Conservation (phyloP, 257 asterid genomes). For the Nicotiana knightiana region DNA sequence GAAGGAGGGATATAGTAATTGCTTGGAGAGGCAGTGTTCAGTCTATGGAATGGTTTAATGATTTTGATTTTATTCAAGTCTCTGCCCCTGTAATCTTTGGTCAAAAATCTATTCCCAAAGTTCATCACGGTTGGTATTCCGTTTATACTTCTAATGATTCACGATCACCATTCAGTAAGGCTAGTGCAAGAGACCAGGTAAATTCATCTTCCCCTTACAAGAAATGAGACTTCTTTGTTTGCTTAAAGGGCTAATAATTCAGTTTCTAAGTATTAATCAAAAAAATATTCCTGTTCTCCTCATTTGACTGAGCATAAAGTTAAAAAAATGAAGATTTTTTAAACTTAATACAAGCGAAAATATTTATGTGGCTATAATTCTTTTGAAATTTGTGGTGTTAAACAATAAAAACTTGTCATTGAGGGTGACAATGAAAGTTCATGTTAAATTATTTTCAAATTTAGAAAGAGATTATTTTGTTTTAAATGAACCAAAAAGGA, state of each 20-base stretch:
- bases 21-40: constrained; percentile 60
- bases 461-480: rapidly evolving
- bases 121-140: constrained; percentile 31
- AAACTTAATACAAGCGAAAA: no score
- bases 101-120: not conserved
- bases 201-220: not conserved
- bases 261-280: not conserved
- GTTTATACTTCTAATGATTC: constrained; percentile 26
- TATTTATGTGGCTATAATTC: no score
- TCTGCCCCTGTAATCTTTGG: constrained; percentile 34
- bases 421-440: no score
- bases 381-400: no score
- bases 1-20: constrained; percentile 57
- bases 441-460: no score
- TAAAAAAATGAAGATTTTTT: no score
- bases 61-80: constrained; percentile 38
- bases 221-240: not conserved
- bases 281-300: no score
- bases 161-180: constrained; percentile 14
- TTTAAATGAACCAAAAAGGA: no score
- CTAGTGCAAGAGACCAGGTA: constrained; percentile 44
- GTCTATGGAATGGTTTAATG: constrained; percentile 40
- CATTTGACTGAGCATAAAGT: no score
- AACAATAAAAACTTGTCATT: no score
- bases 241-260: not conserved